Evolutionary conservation across 805 yeast genomes (phyloP), one percentile per base, ranked within the genome.

Genomic region (Zygosaccharomyces pseudorouxii): DNA sequence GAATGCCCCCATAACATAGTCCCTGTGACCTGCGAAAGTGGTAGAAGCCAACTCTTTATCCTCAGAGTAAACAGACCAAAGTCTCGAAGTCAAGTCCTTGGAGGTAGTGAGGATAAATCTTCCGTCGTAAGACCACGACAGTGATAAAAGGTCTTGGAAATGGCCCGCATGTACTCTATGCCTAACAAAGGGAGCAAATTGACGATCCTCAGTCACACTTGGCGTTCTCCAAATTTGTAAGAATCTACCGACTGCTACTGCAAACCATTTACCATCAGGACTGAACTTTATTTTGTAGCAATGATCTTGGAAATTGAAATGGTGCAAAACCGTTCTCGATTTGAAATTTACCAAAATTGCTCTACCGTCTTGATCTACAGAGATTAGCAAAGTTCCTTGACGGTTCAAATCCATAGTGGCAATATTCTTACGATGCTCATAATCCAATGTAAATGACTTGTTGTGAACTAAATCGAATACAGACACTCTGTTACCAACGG

Each of bases 151-250:
- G 57, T 88, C 95, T 44, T 82, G 82, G 64, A 81, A 89, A 71
- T 93, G 99, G 30, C 99, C 99, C 1, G 97, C 89, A 59, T 89
- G 89, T 6, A 86, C 79, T 60, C 96, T 75, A 67, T 87, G 88
- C 54, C 96, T 84, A 35, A 92, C 86, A 68, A 93, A 93, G 12
- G 99, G 99, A 0, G 97, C 93, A 74, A 93, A 93, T 64, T 89
- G 96, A 52, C 96, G 77, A 60, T 89, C 97, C 58, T 87, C 93
- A 6, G 80, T 71, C 20, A 74, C 72, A 41, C 79, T 82, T 0
- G 97, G 97, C 1, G 97, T 88, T 60, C 81, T 83, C 99, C 99
- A 93, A 7, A 93, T 83, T 66, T 93, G 97, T 14, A 92, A 72
- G 46, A 86, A 84, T 55, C 95, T 72, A 5, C 88, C 89, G 30